Base-by-base conservation (phyloP, 768 basidiomycete species). In the Hypholoma sublateritium region DNA sequence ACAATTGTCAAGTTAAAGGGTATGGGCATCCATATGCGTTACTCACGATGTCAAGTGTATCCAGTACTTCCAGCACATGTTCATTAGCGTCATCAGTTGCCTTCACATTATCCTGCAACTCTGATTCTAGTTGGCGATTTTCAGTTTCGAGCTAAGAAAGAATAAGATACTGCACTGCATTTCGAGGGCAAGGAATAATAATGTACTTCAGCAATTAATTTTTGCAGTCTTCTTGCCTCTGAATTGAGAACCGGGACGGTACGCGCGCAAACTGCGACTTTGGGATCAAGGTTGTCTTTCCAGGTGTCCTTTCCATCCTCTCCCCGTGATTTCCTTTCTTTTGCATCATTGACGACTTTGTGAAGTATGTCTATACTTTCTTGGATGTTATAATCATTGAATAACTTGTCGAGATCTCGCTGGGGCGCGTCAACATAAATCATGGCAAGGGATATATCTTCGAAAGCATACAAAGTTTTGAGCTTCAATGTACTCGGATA, bases 361-460 rank as follows among this genome's bases (percentile, higher is more conserved):
- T 92, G 89, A 12, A 93, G 76, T 3, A 77, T 77, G 67, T 93
- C 89, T 32, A 92, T 80, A 60, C 83, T 87, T 44, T 86, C 84
- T 60, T 83, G 82, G 1, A 88, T 84, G 50, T 82, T 77, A 63
- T 88, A 86, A 53, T 87, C 80, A 25, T 77, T 81, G 67, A 91
- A 86, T n/a, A 92, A 59, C 36, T 84, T 80, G 50, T 91, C 86
- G 39, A 87, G 78, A 58, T 86, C 82, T 36, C 81, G 80, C 88
- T 91, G 17, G 32, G 16, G 13, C 14, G 2, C 21, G 7, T 2
- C 16, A 54, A 43, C 21, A 28, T 41, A 57, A 35, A 25, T 56
- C 50, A 46, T 13, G 13, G 56, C 54, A 50, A 2, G 62, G 70
- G 53, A 35, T 13, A n/a, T 4, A 21, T 25, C 6, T 37, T 13